A percentile compares a stretch with the other conserved stretches of the same genome.
These are phyloP conservation scores for Aspergillus jensenii DNA, from an alignment of 2,329 filamentous ascomycete genomes.

Conservation along the genomic window DNA sequence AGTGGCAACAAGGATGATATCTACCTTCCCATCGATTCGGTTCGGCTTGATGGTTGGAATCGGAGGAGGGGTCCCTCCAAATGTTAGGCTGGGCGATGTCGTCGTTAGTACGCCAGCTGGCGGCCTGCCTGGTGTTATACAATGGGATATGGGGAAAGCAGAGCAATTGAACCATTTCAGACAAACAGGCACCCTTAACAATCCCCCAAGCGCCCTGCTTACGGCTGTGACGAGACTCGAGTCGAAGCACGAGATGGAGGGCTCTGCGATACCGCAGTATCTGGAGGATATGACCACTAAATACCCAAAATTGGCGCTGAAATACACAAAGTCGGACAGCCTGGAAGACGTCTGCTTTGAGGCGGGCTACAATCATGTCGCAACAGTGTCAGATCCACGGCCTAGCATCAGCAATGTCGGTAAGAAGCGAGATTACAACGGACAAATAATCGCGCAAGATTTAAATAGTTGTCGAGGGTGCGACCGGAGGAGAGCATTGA, in stretches of 20 bases:
- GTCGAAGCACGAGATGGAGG: background rate
- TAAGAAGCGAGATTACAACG: too few species aligned
- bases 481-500: background rate
- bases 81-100: constrained; percentile 23
- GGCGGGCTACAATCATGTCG: background rate
- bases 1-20: constrained; percentile 16
- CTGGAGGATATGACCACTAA: background rate
- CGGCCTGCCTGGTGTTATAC: background rate
- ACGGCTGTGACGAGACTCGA: background rate
- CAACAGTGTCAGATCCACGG: background rate
- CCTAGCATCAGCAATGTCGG: background rate
- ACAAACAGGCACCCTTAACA: background rate
- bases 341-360: background rate
- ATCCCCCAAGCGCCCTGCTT: background rate
- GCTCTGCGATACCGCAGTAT: background rate
- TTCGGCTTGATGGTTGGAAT: constrained; percentile 23
- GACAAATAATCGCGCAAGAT: too few species aligned
- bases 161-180: background rate
- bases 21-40: constrained; percentile 19
- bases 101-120: constrained; percentile 1
- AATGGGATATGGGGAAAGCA: background rate
- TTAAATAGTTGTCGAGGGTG: background rate
- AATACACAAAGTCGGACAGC: background rate
- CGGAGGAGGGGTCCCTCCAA: constrained; percentile 18
- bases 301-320: background rate